phyloP scores from a whole-genome alignment of 106 monocot genomes.

The Dactylorhiza incarnata region DNA sequence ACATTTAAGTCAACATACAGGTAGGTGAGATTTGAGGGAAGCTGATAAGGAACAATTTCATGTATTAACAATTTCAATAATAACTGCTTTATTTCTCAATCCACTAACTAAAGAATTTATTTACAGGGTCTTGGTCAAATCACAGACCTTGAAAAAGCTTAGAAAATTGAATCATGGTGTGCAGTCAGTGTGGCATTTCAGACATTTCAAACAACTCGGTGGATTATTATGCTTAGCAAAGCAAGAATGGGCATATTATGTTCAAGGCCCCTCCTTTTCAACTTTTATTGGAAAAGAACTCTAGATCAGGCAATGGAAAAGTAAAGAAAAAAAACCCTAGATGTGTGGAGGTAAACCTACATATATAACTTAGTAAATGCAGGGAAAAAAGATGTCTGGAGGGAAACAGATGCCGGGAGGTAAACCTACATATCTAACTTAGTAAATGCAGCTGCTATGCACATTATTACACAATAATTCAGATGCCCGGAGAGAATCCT shows the following conservation, averaged over 20 bases:
- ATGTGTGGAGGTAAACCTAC: no score
- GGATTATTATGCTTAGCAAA: neutral
- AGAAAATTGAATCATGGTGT: neutral
- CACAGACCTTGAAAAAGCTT: slow-evolving; percentile 9
- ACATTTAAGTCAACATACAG: slow-evolving; percentile 36
- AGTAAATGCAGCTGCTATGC: no score
- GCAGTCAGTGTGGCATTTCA: neutral
- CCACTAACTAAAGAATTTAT: neutral
- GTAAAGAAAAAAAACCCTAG: no score
- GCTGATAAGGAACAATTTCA: slow-evolving; percentile 67
- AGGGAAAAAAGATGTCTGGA: no score
- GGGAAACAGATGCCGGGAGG: no score
- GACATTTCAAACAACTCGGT: neutral
- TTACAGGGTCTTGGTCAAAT: neutral
- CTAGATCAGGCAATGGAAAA: neutral
- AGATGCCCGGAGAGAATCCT: no score
- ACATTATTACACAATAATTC: no score
- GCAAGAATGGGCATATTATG: neutral
- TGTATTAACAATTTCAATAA: slow-evolving; percentile 31
- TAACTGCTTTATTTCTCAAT: neutral
- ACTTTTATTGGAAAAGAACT: neutral
- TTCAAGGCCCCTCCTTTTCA: neutral
- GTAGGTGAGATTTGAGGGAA: slow-evolving; percentile 75
- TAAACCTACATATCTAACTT: no score
- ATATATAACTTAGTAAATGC: no score